Evolutionary conservation across 2,329 filamentous ascomycete species (phyloP).

Genomic region (Parascedosporium putredinis): DNA sequence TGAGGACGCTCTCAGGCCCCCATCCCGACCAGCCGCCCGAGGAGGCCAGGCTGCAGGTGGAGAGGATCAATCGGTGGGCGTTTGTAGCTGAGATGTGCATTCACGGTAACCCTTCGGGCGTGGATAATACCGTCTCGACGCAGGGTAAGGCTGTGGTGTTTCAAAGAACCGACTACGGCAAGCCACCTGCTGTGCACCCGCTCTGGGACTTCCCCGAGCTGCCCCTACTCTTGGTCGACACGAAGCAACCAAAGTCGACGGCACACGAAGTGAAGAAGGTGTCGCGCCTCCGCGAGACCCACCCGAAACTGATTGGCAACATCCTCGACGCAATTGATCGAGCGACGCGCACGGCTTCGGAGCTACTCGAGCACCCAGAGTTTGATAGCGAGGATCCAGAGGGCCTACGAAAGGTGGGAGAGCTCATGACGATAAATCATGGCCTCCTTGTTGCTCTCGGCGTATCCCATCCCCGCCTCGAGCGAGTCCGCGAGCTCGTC

Average conservation of each 20-base stretch:
- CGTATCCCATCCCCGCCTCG: conserved; percentile 87
- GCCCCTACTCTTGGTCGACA: conserved; percentile 82
- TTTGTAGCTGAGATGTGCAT: conserved; percentile 97
- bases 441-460: conserved; percentile 83
- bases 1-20: conserved; percentile 77
- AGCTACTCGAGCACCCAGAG: conserved; percentile 45
- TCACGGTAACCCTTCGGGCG: conserved; percentile 89
- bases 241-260: conserved; percentile 78
- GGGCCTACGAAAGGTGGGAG: conserved; percentile 64
- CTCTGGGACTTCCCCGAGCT: conserved; percentile 86
- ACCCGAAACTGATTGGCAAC: conserved; percentile 66
- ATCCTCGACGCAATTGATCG: conserved; percentile 81
- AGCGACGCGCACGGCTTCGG: conserved; percentile 46
- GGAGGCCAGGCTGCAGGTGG: conserved; percentile 81
- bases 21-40: conserved; percentile 82
- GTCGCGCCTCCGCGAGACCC: conserved; percentile 54
- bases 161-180: conserved; percentile 65
- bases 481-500: conserved; percentile 82
- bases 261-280: conserved; percentile 81
- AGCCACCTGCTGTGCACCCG: conserved; percentile 65
- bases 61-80: conserved; percentile 95
- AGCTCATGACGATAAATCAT: conserved; percentile 89
- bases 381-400: conserved; percentile 57
- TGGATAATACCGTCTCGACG: conserved; percentile 92
- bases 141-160: conserved; percentile 93